phyloP scores from a whole-genome alignment of 139 green algal genomes.

The Chlamydomonas eustigma region DNA sequence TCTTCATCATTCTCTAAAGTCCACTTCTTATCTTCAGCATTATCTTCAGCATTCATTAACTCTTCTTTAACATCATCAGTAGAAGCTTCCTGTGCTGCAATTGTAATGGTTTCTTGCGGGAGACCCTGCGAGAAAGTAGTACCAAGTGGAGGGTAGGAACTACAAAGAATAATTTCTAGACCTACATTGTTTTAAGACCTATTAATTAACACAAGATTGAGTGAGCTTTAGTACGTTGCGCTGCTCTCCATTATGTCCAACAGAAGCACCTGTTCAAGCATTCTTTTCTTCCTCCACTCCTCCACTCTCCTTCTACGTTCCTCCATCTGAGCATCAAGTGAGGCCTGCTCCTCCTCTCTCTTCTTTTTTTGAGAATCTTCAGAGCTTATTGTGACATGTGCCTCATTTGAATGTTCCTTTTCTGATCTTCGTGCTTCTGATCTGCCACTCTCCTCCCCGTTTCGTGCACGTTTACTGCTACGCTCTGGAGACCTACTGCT shows the following conservation, averaged over 20 bases:
- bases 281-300: slow-evolving; percentile 59
- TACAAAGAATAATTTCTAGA: too few species aligned
- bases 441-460: not conserved
- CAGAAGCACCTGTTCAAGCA: slow-evolving; percentile 24
- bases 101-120: too few species aligned
- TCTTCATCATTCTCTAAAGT: slow-evolving; percentile 64
- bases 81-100: too few species aligned
- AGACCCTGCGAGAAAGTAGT: too few species aligned
- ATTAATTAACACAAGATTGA: too few species aligned
- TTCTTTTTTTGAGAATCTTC: slow-evolving; percentile 16
- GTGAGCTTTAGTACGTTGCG: too few species aligned
- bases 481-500: not conserved
- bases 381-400: not conserved
- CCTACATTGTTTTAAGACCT: too few species aligned
- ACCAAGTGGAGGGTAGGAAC: too few species aligned
- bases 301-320: slow-evolving; percentile 59
- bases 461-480: slow-evolving; percentile 7
- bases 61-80: too few species aligned
- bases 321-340: slow-evolving; percentile 66
- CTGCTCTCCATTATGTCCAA: too few species aligned
- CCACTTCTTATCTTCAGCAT: slow-evolving; percentile 39
- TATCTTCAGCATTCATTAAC: not conserved
- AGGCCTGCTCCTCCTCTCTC: slow-evolving; percentile 36
- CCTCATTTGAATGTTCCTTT: not conserved
- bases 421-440: not conserved